These are phyloP conservation scores for Alternaria incomplexa DNA, from an alignment of 2,329 filamentous ascomycete species.

Conservation along the genomic window DNA sequence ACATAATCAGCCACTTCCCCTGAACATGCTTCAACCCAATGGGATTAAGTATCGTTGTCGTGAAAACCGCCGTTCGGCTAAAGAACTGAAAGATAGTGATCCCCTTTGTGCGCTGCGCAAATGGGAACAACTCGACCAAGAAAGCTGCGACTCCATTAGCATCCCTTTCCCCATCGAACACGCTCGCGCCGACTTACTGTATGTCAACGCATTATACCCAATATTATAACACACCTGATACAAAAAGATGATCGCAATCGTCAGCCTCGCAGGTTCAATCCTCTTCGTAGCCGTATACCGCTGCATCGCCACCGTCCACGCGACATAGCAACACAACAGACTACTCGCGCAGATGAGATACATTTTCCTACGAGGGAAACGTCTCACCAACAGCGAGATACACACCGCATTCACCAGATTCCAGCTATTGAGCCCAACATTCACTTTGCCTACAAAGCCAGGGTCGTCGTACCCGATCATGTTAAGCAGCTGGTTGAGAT, in stretches of 20 bases:
- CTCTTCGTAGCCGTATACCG: slow-evolving; percentile 48
- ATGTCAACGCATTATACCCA: slow-evolving; percentile 68
- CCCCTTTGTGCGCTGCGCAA: slow-evolving; percentile 56
- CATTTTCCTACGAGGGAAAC: slow-evolving; percentile 61
- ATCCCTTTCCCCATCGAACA: not conserved
- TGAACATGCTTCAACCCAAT: slow-evolving; percentile 66
- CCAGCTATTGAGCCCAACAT: slow-evolving; percentile 65
- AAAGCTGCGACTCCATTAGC: slow-evolving; percentile 50
- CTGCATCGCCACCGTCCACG: slow-evolving; percentile 57
- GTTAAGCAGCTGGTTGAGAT: slow-evolving; percentile 66
- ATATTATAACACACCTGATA: slow-evolving; percentile 63
- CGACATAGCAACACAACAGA: slow-evolving; percentile 41
- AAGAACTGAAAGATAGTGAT: slow-evolving; percentile 65
- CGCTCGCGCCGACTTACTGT: slow-evolving; percentile 48
- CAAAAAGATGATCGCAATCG: slow-evolving; percentile 59
- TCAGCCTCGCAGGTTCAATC: slow-evolving; percentile 46
- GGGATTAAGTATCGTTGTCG: slow-evolving; percentile 67
- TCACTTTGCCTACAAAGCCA: slow-evolving; percentile 47
- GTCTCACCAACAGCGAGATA: slow-evolving; percentile 62
- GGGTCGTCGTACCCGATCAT: slow-evolving; percentile 63
- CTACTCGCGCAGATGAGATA: slow-evolving; percentile 55
- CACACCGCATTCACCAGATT: slow-evolving; percentile 62
- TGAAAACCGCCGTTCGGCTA: slow-evolving; percentile 65
- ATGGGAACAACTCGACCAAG: slow-evolving; percentile 57
- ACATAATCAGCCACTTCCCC: slow-evolving; percentile 70